Evolutionary conservation across 2,329 filamentous ascomycete species (phyloP), one percentile per base, ranked within the genome.

Genomic region (Xylaria sp.): DNA sequence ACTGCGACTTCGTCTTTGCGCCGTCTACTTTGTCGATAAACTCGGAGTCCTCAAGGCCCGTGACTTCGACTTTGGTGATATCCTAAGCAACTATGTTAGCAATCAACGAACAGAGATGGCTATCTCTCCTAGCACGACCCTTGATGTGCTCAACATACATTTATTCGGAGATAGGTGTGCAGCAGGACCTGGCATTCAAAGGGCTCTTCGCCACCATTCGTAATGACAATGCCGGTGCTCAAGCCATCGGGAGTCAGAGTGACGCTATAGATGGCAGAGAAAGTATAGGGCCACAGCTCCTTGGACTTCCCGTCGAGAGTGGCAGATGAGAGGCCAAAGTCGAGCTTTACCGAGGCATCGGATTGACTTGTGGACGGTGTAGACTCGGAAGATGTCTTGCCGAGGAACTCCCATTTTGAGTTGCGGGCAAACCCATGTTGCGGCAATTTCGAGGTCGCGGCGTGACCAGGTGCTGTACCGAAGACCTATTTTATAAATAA

Each of bases 391-490:
- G 87, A 90, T 7, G 91, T 93, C 82, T 95, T 97, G 77, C 94
- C 94, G 60, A 99, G 86, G 79, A 96, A 97, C 80, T 98, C 94
- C 96, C 96, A 99, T 70, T 88, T 88, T 53, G 91, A 92, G 77
- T 88, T 94, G 74, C 96, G 93, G 45, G 95, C 96, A 81, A 99
- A 97, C 73, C 96, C 96, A 83, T 98, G 96, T 82, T 97, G 94
- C 3, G 94, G 91, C 30, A 99, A 91, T 72, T 88, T 83, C 60
- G 89, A 88, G 32, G 93, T 96, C n/a, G 91, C 86, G 72, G 91
- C 89, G 79, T 94, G 90, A 72, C 90, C 85, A 60, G 92, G 90
- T 13, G 91, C 89, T 46, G 91, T 91, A 34, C 96, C 96, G 78
- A 99, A 99, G 78, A 94, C 89, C 93, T 94, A 59, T 6, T 2